Base-by-base conservation (phyloP, 176 grass and related monocot genomes). In the Carex kokanica region DNA sequence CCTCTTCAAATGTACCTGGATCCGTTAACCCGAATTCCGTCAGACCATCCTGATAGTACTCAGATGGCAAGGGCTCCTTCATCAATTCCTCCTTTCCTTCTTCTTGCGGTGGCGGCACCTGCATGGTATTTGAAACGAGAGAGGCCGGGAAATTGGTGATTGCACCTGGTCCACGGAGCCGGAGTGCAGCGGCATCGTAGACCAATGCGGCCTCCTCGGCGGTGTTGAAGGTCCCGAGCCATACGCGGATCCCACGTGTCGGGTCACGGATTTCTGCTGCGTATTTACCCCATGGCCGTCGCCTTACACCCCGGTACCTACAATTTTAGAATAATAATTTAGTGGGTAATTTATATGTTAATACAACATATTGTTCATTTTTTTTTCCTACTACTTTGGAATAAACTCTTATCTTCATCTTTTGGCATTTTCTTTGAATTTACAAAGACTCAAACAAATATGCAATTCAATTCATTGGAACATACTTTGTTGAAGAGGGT, bases 211-310 rank as follows among this genome's bases (percentile, higher is more conserved):
- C 87, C 18, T 88, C 83, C 63, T 85, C 87, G 12, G 87, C 87
- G 4, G 83, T 88, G 75, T 88, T 56, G 54, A 85, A 88, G 12
- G 87, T 88, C 1, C 87, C 87, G 25, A 88, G 87, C 87, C 87
- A 88, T 17, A 88, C 55, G 1, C 87, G 87, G 54, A 88, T 75
- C 16, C 87, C 83, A 6, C 87, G 87, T 36, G 14, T 80, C 21
- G 87, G 87, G 75, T 88, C 87, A 13, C 87, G 87, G 24, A 88
- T 88, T 80, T 88, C 87, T n/a, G 87, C 87, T 38, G 87, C 87
- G 24, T 85, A 88, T 70, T 88, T 88, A 10, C 87, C 87, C 87
- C 87, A 88, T n/a, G 83, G 87, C 23, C 87, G 49, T 38, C 87
- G 63, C 54, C 87, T 83, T 49, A 88, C 87, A 12, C 87, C 87